These are phyloP conservation scores for Pseudonitzschia pungens DNA, from an alignment of 108 stramenopile species.

Conservation along the genomic window DNA sequence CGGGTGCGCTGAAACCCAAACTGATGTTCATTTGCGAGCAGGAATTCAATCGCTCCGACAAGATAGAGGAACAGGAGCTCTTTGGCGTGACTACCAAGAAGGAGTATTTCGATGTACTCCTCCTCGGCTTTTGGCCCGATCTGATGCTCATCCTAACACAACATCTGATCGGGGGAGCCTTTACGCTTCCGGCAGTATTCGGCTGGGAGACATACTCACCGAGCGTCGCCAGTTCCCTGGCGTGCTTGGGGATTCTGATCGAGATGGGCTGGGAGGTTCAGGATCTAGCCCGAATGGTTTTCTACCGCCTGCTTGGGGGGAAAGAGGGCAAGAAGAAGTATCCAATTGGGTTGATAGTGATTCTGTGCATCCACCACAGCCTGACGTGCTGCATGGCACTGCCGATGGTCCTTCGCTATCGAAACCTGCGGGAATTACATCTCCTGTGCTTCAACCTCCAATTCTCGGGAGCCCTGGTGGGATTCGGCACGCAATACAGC, in stretches of 20 bases:
- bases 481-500: neutral
- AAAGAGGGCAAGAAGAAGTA: neutral
- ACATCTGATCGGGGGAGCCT: neutral
- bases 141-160: neutral
- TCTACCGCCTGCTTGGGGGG: neutral
- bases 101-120: neutral
- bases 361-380: neutral
- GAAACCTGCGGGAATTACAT: neutral
- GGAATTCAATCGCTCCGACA: neutral
- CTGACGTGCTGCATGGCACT: neutral
- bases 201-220: neutral
- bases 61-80: neutral
- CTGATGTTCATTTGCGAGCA: neutral
- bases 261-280: slow-evolving; percentile 10
- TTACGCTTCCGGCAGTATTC: neutral
- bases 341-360: neutral
- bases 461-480: neutral
- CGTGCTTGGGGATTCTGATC: neutral
- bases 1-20: neutral
- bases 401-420: neutral
- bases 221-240: neutral
- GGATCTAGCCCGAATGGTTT: neutral
- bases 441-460: slow-evolving; percentile 2
- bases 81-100: neutral
- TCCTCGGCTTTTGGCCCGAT: slow-evolving; percentile 4